Evolutionary conservation across 768 basidiomycete genomes (phyloP).

Genomic region (Pholiota microspora): DNA sequence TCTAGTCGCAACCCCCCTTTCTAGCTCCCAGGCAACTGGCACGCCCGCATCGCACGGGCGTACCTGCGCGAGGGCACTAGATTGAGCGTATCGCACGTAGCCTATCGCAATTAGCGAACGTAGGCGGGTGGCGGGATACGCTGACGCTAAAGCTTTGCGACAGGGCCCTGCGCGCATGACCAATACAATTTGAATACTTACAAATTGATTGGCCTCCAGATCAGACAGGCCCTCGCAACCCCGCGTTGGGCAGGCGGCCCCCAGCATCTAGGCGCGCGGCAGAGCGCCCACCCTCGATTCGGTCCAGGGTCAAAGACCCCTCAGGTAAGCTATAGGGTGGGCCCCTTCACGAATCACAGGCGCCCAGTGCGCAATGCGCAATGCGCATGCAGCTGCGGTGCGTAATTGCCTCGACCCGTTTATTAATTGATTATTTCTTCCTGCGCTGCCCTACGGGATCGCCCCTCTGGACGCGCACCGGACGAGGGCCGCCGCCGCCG

Average conservation of each 20-base stretch:
- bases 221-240: too few species aligned
- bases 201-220: neutral
- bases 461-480: too few species aligned
- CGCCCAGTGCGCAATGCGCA: neutral
- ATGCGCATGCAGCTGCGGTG: too few species aligned
- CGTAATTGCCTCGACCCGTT: neutral
- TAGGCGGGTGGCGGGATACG: neutral
- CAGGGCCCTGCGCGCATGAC: too few species aligned
- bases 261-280: neutral
- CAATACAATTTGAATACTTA: too few species aligned
- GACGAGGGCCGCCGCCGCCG: neutral
- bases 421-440: neutral
- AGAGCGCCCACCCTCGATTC: neutral
- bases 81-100: neutral
- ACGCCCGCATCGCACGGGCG: too few species aligned
- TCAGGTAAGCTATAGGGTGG: too few species aligned
- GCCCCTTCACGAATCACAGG: neutral
- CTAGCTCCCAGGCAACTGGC: too few species aligned
- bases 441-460: neutral
- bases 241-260: neutral
- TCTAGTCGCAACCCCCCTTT: too few species aligned
- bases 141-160: too few species aligned
- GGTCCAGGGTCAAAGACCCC: neutral
- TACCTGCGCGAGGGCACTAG: too few species aligned
- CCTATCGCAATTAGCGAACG: neutral